phyloP scores from a whole-genome alignment of 2,329 filamentous ascomycete genomes.

The Cercospora sp. region DNA sequence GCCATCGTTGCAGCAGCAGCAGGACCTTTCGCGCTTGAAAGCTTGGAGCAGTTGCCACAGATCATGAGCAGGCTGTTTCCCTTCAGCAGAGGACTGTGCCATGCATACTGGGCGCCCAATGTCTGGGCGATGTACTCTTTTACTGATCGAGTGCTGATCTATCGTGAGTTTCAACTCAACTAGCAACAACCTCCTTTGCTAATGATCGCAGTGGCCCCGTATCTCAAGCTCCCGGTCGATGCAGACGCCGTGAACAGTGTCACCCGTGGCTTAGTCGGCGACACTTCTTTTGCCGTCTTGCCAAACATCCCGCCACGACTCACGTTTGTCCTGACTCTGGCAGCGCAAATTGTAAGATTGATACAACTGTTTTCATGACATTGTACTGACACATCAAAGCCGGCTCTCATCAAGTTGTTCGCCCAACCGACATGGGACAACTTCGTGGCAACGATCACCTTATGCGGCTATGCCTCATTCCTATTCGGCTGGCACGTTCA shows the following conservation, averaged over 20 bases:
- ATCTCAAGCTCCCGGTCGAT: slow-evolving; percentile 72
- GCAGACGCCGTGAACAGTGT: slow-evolving; percentile 78
- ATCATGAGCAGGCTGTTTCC: slow-evolving; percentile 84
- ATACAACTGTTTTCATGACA: background rate
- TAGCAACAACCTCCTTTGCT: background rate
- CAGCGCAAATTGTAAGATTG: slow-evolving; percentile 68
- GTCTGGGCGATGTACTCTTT: slow-evolving; percentile 98
- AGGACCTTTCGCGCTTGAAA: slow-evolving; percentile 69
- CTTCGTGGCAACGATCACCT: slow-evolving; percentile 84
- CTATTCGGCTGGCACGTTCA: slow-evolving; percentile 98
- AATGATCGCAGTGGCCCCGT: slow-evolving; percentile 67
- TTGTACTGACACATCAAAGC: slow-evolving; percentile 37
- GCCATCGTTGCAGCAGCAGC: slow-evolving; percentile 78
- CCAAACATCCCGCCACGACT: slow-evolving; percentile 78
- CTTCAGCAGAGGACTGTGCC: slow-evolving; percentile 88
- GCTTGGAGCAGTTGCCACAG: slow-evolving; percentile 78
- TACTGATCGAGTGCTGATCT: slow-evolving; percentile 77
- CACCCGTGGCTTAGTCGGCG: slow-evolving; percentile 87
- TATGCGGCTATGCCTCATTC: slow-evolving; percentile 95
- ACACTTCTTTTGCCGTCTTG: slow-evolving; percentile 89
- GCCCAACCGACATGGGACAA: slow-evolving; percentile 77
- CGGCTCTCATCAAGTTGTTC: slow-evolving; percentile 82
- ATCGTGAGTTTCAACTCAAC: slow-evolving; percentile 51
- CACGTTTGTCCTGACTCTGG: slow-evolving; percentile 79
- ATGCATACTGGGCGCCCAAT: slow-evolving; percentile 98